Conservation (phyloP, 768 basidiomycete genomes). For the Boletus speciosus region DNA sequence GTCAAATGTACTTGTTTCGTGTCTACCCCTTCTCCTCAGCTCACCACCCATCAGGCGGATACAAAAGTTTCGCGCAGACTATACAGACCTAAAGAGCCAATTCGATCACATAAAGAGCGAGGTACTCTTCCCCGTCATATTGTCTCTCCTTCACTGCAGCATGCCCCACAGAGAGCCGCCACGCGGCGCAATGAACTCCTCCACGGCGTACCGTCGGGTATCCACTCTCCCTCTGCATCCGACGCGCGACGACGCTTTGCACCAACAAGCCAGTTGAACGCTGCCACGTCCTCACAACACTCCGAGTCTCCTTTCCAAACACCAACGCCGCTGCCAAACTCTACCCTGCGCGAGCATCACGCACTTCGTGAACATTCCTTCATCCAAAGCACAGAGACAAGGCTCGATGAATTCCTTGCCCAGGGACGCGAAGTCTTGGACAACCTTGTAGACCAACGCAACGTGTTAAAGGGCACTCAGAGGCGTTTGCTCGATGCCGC, state of each 20-base stretch:
- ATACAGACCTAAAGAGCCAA: conserved; percentile 73
- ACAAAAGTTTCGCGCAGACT: conserved; percentile 87
- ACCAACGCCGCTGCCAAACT: conserved; percentile 50
- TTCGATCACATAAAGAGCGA: conserved; percentile 77
- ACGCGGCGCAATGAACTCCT: conserved; percentile 66
- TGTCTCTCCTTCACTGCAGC: background rate
- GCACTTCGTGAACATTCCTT: conserved; percentile 89
- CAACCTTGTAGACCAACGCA: conserved; percentile 88
- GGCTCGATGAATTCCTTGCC: conserved; percentile 86
- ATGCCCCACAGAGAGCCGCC: conserved; percentile 48
- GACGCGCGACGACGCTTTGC: conserved; percentile 68
- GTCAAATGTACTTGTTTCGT: conserved; percentile 61
- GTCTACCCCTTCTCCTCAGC: conserved; percentile 1
- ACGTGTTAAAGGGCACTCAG: conserved; percentile 94
- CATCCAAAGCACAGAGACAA: conserved; percentile 74
- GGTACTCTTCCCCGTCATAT: conserved; percentile 18
- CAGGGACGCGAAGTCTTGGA: conserved; percentile 92
- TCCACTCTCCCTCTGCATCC: conserved; percentile 27
- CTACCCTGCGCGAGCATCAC: conserved; percentile 63
- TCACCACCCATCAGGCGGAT: conserved; percentile 61
- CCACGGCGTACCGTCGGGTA: conserved; percentile 38
- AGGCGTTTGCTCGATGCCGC: conserved; percentile 82
- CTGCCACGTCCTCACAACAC: conserved; percentile 49
- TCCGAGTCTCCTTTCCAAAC: conserved; percentile 86
- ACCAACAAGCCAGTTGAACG: conserved; percentile 31